Base-by-base conservation (phyloP, 2,329 filamentous ascomycete species). In the Cladosporium austrohemisphaericum region DNA sequence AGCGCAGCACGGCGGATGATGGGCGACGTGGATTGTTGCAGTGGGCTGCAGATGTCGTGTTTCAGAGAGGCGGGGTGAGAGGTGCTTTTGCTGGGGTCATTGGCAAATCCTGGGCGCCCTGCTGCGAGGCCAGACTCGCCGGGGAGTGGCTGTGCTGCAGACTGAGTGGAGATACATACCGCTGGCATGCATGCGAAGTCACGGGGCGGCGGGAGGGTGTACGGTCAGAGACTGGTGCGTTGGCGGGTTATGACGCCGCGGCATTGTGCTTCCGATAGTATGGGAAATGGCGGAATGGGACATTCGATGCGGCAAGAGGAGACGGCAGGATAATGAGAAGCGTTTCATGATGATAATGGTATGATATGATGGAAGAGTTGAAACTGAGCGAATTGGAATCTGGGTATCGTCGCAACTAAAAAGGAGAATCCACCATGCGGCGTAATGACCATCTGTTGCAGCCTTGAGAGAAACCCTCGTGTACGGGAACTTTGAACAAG, bases 101-200 rank as follows among this genome's bases (percentile, higher is more conserved):
- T 40, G 37, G 32, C n/a, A n/a, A n/a, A n/a, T n/a, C n/a, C n/a
- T n/a, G n/a, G n/a, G n/a, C n/a, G n/a, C n/a, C n/a, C n/a, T n/a
- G n/a, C n/a, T n/a, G n/a, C n/a, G n/a, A n/a, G 32, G 8, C 18
- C 16, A 4, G 23, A 26, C 22, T 28, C 25, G 25, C 20, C 40
- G 31, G 18, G 40, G 13, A 23, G 41, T 44, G 41, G 41, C 41
- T 44, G 41, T 44, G 41, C 41, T 44, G 41, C 41, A 44, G 41
- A 31, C 14, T 11, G 28, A 11, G 18, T 23, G 19, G 6, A 20
- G 41, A 28, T 32, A 23, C 26, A 32, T 23, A 18, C 23, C 19
- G 19, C 29, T 16, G 26, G 28, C 35, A 38, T 38, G 18, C 35
- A 19, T 38, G 35, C 18, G 14, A 44, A 14, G 29, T 44, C 41